Evolutionary conservation across 2,329 filamentous ascomycete species (phyloP).

Genomic region (Ceratocystis papillata): DNA sequence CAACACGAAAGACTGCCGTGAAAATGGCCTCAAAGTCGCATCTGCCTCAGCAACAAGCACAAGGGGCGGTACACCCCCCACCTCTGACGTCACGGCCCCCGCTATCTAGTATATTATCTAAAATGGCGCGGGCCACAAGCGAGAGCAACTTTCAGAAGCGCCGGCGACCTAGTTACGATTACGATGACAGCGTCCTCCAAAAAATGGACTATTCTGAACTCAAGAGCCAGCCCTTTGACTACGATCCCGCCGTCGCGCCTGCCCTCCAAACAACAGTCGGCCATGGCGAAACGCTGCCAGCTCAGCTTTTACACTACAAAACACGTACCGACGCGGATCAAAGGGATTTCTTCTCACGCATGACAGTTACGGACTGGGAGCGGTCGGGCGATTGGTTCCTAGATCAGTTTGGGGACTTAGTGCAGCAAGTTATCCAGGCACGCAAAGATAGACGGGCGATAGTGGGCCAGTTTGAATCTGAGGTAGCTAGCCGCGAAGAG

Average conservation of each 20-base stretch:
- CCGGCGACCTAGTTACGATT: constrained; percentile 40
- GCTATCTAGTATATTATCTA: constrained; percentile 16
- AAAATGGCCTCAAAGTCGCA: constrained; percentile 3
- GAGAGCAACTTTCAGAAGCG: constrained; percentile 32
- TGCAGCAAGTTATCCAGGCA: constrained; percentile 39
- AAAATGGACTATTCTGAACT: constrained; percentile 45
- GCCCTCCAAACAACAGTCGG: constrained; percentile 30
- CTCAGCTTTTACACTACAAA: constrained; percentile 43
- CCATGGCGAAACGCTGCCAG: constrained; percentile 36
- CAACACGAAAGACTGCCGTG: constrained; percentile 12
- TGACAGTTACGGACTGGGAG: constrained; percentile 49
- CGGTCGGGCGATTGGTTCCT: constrained; percentile 50
- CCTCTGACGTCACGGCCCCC: not conserved
- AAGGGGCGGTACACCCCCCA: not conserved
- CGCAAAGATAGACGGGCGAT: constrained; percentile 41
- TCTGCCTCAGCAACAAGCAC: constrained; percentile 17
- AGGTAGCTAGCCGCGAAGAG: constrained; percentile 46
- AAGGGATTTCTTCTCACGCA: constrained; percentile 41
- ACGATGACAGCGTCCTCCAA: constrained; percentile 46
- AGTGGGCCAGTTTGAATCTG: constrained; percentile 43
- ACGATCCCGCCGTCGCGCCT: constrained; percentile 40
- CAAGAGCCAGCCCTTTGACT: constrained; percentile 45
- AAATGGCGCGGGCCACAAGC: constrained; percentile 19
- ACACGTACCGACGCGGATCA: constrained; percentile 39
- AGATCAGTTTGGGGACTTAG: constrained; percentile 41